Conservation (phyloP, 2,329 filamentous ascomycete species). For the Claviceps digitariae region DNA sequence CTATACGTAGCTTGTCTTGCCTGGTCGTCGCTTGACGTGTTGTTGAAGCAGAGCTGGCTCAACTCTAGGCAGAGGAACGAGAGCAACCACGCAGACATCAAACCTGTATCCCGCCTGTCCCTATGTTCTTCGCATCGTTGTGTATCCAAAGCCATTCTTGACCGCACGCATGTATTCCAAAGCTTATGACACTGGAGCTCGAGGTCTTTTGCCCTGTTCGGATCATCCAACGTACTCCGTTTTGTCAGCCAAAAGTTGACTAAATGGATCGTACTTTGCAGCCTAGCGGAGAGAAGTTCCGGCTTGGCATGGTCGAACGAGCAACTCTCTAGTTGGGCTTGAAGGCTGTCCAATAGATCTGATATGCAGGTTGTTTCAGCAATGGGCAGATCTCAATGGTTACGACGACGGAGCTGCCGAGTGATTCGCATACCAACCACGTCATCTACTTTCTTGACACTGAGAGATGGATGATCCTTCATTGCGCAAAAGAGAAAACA, state of each 20-base stretch:
- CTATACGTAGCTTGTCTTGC: conserved; percentile 37
- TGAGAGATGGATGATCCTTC: background rate
- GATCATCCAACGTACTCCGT: background rate
- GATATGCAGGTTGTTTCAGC: background rate
- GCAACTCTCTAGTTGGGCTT: conserved; percentile 10
- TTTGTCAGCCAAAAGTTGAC: conserved; percentile 8
- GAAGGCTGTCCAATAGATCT: conserved; percentile 18
- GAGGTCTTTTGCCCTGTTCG: conserved; percentile 23
- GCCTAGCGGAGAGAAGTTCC: conserved; percentile 25
- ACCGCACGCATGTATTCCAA: conserved; percentile 53
- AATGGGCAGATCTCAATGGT: background rate
- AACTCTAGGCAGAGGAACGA: conserved; percentile 56
- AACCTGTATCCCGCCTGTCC: conserved; percentile 14
- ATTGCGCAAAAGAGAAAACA: too few relatives aligned
- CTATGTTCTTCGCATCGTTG: conserved; percentile 8
- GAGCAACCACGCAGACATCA: conserved; percentile 34
- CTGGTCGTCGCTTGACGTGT: conserved; percentile 13
- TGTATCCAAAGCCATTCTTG: conserved; percentile 20
- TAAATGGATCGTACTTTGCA: conserved; percentile 15
- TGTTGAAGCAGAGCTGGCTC: conserved; percentile 25
- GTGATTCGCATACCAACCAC: conserved; percentile 1
- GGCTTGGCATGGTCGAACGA: conserved; percentile 19
- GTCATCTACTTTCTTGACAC: conserved; percentile 1
- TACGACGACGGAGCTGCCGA: too few relatives aligned
- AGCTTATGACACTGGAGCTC: conserved; percentile 44